Base-by-base conservation (phyloP, 306 rosid genomes). In the Corylus heterophylla region DNA sequence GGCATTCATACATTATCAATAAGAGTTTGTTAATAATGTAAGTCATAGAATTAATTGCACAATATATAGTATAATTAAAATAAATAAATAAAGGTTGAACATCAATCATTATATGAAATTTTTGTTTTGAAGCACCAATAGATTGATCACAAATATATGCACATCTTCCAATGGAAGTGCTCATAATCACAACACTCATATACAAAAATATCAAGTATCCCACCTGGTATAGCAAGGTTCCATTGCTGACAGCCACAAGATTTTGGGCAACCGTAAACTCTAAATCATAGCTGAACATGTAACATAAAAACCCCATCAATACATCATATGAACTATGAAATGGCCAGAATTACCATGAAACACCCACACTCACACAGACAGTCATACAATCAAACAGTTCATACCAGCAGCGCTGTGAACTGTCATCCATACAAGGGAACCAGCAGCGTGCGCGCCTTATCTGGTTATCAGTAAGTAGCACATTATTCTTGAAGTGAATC, bases 401-500 rank as follows among this genome's bases (percentile, higher is more conserved):
- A 22, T 91, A 93, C 99, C 97, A 91, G 88, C 99, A 95, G 81
- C 80, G 90, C 84, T 95, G 98, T 49, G 86, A 87, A 86, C 81
- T 84, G 89, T 92, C 97, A 79, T 95, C 98, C 54, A 90, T 84
- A 79, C 99, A 95, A 37, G 99, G 99, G 86, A 95, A 95, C 98
- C 98, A 95, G 82, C 98, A 95, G 71, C 97, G 86, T 35, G 98
- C 98, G 73, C 94, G 97, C 81, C 96, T 87, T 70, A 90, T 89
- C 89, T 95, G 99, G 88, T 89, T 91, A 87, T 93, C 91, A 16
- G 96, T 95, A 73, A 88, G 94, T 47, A 93, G 90, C 75, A 92
- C 85, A 63, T 82, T 80, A 69, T 86, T 85, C 62, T 81, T 77
- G 83, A 90, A 87, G 83, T 89, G 92, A 80, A 91, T 81, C 78